Percentiles rank a stretch among this genome's conserved stretches.
phyloP scores from a whole-genome alignment of 495 filamentous ascomycete species.

The Annulohypoxylon nitens region DNA sequence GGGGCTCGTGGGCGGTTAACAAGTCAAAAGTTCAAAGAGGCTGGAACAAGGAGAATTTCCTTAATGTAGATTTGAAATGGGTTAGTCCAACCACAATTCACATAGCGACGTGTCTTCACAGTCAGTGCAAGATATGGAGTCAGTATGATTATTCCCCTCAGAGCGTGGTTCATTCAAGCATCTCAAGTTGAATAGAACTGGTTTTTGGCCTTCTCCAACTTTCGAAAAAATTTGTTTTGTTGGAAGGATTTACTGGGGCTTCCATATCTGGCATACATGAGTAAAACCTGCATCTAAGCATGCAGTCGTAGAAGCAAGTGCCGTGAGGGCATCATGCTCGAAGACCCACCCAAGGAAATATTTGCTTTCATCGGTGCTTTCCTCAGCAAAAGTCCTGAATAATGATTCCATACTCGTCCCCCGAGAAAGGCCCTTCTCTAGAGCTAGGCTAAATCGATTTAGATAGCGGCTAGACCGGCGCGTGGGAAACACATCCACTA shows the following conservation, averaged over 20 bases:
- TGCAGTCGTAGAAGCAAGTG: background rate
- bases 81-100: background rate
- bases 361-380: background rate
- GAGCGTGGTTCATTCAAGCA: background rate
- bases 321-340: background rate
- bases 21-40: constrained; percentile 5
- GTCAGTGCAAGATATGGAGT: constrained; percentile 1
- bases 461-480: background rate
- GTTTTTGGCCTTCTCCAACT: background rate
- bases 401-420: background rate
- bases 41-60: background rate
- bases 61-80: background rate
- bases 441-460: background rate
- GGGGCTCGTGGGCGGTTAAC: constrained; percentile 4
- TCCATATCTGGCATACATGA: background rate
- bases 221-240: background rate
- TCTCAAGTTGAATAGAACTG: background rate
- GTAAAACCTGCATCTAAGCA: constrained; percentile 2
- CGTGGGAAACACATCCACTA: background rate
- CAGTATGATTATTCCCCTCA: background rate
- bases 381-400: background rate
- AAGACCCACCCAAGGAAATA: background rate
- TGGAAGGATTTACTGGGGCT: background rate
- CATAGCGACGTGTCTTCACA: background rate
- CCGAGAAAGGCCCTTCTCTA: background rate